Percentiles rank a stretch among this genome's conserved stretches.
Evolutionary conservation across 768 basidiomycete species (phyloP).

Genomic region (Leccinum disarticulatum): DNA sequence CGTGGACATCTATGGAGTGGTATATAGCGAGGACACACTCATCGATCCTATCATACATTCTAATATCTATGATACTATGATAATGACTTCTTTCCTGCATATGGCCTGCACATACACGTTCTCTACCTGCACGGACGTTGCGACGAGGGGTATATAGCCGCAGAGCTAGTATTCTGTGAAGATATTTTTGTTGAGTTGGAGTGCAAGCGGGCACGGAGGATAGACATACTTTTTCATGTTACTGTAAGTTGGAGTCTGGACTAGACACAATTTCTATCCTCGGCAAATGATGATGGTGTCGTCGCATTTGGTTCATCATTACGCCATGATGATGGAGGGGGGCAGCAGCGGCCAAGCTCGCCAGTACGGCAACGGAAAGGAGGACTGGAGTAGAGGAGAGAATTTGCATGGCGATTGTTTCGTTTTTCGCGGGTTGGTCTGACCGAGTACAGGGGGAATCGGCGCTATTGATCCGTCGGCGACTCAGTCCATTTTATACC

Average conservation of each 20-base stretch:
- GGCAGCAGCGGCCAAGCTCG: background rate
- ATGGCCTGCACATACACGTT: too few species aligned
- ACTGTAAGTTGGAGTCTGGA: background rate
- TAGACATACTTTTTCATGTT: background rate
- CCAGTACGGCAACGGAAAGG: slow-evolving; percentile 4
- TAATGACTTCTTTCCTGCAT: background rate
- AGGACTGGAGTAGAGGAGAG: slow-evolving; percentile 1
- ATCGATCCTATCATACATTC: background rate
- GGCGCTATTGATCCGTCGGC: background rate
- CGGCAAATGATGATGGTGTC: slow-evolving; percentile 1
- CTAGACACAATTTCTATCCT: background rate
- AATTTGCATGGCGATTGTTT: slow-evolving; percentile 3
- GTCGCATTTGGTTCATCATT: slow-evolving; percentile 6
- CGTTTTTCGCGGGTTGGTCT: background rate
- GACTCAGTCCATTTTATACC: slow-evolving; percentile 7
- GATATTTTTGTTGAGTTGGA: background rate
- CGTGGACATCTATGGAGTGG: background rate
- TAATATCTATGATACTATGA: background rate
- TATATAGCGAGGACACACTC: background rate
- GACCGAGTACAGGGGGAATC: background rate
- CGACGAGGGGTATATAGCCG: background rate
- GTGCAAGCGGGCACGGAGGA: too few species aligned
- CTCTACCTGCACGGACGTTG: background rate
- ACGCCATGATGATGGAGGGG: background rate
- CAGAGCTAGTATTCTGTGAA: background rate